A percentile compares a stretch with the other conserved stretches of the same genome.
Conservation (phyloP, 176 grass and related monocot species). For the Oryza glumipatula region DNA sequence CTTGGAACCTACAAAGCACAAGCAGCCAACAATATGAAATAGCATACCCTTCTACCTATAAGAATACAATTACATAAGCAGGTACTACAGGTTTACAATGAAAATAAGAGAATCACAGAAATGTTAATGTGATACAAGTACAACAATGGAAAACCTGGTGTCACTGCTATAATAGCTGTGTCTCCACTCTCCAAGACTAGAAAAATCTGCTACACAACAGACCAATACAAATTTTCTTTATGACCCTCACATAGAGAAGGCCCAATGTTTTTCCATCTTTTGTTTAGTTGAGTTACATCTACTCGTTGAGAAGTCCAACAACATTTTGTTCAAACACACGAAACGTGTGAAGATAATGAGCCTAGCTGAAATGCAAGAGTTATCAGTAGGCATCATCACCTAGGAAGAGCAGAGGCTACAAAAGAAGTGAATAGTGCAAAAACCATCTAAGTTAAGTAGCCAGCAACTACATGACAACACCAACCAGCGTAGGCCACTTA, state of each 20-base stretch:
- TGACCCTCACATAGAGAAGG: background rate
- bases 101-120: constrained; percentile 16
- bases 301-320: background rate
- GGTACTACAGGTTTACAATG: background rate
- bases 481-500: background rate
- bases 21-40: constrained; percentile 43
- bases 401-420: background rate
- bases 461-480: background rate
- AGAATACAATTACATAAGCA: constrained; percentile 33
- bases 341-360: background rate
- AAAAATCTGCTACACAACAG: constrained; percentile 15
- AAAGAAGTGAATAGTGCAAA: constrained; percentile 14
- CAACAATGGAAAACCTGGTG: background rate
- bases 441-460: constrained; percentile 7
- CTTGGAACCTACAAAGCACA: constrained; percentile 77
- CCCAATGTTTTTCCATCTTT: background rate
- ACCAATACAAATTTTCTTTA: constrained; percentile 15
- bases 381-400: constrained; percentile 1
- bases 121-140: background rate
- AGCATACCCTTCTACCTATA: background rate
- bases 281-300: background rate
- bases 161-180: constrained; percentile 12
- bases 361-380: constrained; percentile 19
- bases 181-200: constrained; percentile 9
- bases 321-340: background rate